Evolutionary conservation across 2,329 filamentous ascomycete species (phyloP), one percentile per base, ranked within the genome.

Genomic region (Claviceps paspali): DNA sequence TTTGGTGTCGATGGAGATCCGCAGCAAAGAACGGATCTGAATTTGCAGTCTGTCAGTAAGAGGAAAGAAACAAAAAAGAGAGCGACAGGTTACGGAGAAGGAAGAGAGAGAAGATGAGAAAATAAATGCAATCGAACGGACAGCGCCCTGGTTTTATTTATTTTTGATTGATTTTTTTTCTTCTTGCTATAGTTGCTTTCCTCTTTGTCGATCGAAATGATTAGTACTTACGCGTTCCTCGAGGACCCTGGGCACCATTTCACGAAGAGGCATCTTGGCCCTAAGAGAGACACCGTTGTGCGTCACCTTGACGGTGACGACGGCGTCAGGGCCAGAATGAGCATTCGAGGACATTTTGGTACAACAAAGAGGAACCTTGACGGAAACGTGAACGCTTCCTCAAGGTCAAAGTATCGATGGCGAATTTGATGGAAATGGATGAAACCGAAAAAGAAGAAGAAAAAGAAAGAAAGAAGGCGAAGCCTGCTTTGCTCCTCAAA

Each of bases 221-320:
- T 22, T 14, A 45, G 51, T 47, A 72, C 81, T 56, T 73, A 96
- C 91, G 75, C 88, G 92, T 51, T 76, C 67, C 49, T 87, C 84
- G 28, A 98, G 73, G 33, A 76, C 69, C 45, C 65, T 67, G 35
- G 81, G 75, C 44, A 75, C 76, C 39, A 96, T 77, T 48, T 96
- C 88, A 55, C 79, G 77, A 53, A 96, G 72, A 39, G 85, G 81
- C 46, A 96, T 71, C 71, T 93, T 95, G 65, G 92, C 82, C 50
- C 86, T 82, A 52, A 82, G 78, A 51, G 78, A 81, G 51, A 63
- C 65, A 41, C 83, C 83, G 53, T 86, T 76, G 52, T 81, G 76
- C 52, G 75, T 73, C 53, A 93, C 71, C 67, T 96, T 96, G 63
- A 95, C 67, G 47, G 81, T 85, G 60, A 96, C 82, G 44, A 52